Conservation (phyloP, 441 rosid species). For the Cnidoscolus chayamansa region DNA sequence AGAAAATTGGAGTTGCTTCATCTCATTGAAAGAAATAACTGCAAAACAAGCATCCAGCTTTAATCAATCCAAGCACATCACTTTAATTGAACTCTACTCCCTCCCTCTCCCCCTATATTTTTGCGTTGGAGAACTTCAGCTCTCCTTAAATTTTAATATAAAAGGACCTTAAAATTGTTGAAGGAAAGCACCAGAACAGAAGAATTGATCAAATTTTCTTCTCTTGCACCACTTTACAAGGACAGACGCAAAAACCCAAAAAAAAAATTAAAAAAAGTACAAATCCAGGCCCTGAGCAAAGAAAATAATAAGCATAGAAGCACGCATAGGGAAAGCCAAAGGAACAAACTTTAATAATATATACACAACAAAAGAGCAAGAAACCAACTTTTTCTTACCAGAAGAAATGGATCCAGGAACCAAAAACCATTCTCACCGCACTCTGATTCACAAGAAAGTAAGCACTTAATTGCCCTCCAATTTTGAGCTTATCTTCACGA, state of each 20-base stretch:
- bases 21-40: constrained; percentile 5
- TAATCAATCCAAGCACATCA: constrained; percentile 3
- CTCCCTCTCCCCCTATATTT: neutral
- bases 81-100: constrained; percentile 7
- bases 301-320: neutral
- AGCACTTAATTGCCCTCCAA: constrained; percentile 9
- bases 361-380: constrained; percentile 11
- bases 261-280: constrained; percentile 15
- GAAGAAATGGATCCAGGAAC: constrained; percentile 39
- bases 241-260: constrained; percentile 22
- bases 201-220: constrained; percentile 6
- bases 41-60: neutral
- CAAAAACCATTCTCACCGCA: constrained; percentile 20
- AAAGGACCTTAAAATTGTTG: constrained; percentile 9
- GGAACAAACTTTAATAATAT: constrained; percentile 28
- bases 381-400: constrained; percentile 29
- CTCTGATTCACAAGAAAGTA: constrained; percentile 25
- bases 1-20: neutral
- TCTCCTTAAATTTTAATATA: neutral
- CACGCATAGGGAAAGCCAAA: constrained; percentile 13
- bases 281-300: constrained; percentile 23
- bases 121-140: constrained; percentile 4
- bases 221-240: constrained; percentile 21
- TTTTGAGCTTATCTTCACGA: constrained; percentile 7
- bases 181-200: constrained; percentile 2